Percentiles rank a stretch among this genome's conserved stretches.
Conservation (phyloP, 208 protist genomes). For the Polymyxa betae region DNA sequence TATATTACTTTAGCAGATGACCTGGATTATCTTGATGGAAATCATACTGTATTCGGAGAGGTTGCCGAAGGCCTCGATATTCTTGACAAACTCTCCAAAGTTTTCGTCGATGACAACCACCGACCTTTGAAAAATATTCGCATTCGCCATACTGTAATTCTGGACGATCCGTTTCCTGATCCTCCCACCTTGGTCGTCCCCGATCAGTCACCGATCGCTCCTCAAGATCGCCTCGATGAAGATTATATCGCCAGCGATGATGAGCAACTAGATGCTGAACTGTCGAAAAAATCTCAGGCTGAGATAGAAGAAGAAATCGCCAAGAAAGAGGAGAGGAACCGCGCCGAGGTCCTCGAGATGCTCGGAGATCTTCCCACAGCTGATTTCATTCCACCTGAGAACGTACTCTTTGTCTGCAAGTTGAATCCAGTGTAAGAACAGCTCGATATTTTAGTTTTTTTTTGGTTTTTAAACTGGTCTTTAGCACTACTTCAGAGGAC, state of each 20-base stretch:
- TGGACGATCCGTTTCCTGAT: conserved; percentile 85
- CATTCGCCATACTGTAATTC: conserved; percentile 81
- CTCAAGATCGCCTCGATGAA: conserved; percentile 61
- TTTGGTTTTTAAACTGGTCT: neutral
- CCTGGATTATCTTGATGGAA: conserved; percentile 77
- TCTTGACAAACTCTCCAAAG: conserved; percentile 47
- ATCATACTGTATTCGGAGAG: conserved; percentile 83
- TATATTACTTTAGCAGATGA: conserved; percentile 76
- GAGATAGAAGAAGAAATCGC: conserved; percentile 69
- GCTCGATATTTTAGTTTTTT: neutral
- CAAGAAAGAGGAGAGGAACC: conserved; percentile 71
- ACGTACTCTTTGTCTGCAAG: conserved; percentile 98
- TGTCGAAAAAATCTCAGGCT: conserved; percentile 50
- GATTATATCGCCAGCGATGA: conserved; percentile 63
- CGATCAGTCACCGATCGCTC: conserved; percentile 14
- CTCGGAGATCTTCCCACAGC: conserved; percentile 86
- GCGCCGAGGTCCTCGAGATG: conserved; percentile 87
- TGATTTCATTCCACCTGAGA: conserved; percentile 86
- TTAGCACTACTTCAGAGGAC: conserved; percentile 79
- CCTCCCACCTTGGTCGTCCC: conserved; percentile 57
- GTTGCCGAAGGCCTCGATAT: conserved; percentile 71
- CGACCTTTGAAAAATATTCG: conserved; percentile 76
- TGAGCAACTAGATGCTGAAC: neutral
- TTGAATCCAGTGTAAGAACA: conserved; percentile 90
- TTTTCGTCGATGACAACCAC: conserved; percentile 61